Conservation (phyloP, 176 grass and related monocot species). For the Themeda triandra region DNA sequence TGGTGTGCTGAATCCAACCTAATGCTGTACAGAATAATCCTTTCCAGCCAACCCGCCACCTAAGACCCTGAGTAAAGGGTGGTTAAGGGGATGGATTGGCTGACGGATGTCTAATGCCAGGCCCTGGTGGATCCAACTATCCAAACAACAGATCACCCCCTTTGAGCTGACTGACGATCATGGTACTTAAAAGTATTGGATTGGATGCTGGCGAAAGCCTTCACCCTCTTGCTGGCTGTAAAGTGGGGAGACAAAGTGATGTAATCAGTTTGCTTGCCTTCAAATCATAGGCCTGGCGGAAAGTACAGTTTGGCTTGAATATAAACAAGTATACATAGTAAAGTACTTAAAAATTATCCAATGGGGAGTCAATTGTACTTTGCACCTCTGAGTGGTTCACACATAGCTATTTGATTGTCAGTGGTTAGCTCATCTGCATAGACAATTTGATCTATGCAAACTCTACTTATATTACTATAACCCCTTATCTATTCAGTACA, state of each 20-base stretch:
- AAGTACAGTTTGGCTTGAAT: slow-evolving; percentile 6
- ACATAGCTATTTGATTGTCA: background rate
- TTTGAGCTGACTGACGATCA: slow-evolving; percentile 25
- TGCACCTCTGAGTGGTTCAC: slow-evolving; percentile 25
- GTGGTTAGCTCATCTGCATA: background rate
- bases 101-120: slow-evolving; percentile 31
- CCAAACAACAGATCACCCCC: slow-evolving; percentile 37
- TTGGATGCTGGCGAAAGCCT: slow-evolving; percentile 21
- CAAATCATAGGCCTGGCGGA: background rate
- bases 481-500: slow-evolving; percentile 10
- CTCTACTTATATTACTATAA: background rate
- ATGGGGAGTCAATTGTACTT: slow-evolving; percentile 4
- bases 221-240: slow-evolving; percentile 39
- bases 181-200: background rate
- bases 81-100: slow-evolving; percentile 10
- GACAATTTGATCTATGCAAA: background rate
- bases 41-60: slow-evolving; percentile 15
- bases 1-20: slow-evolving; percentile 24
- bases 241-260: slow-evolving; percentile 4
- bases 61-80: background rate
- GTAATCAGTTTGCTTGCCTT: slow-evolving; percentile 30
- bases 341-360: background rate
- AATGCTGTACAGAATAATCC: slow-evolving; percentile 33
- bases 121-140: slow-evolving; percentile 44
- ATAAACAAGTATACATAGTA: background rate